Base-by-base conservation (phyloP, 257 asterid genomes). In the Gentiana straminea region DNA sequence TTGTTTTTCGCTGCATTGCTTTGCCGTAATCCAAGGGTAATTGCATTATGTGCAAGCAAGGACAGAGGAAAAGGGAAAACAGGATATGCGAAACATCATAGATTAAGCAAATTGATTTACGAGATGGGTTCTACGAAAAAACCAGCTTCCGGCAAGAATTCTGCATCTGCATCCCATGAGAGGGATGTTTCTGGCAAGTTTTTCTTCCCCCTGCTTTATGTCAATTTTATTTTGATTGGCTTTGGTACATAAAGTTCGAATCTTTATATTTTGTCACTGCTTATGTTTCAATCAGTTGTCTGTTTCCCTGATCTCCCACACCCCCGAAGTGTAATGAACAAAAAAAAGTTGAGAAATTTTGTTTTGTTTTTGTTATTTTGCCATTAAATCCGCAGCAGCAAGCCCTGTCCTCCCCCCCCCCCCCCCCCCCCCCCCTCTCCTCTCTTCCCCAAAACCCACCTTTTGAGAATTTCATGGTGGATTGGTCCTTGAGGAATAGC, bases 161-260 rank as follows among this genome's bases (percentile, higher is more conserved):
- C 49, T 6, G 53, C 32, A n/a, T 12, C 66, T 35, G 61, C 57
- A 39, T 24, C 74, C 32, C 62, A 65, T 34, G 70, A 60, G 49
- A 64, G 62, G 5, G 63, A 73, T 34, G 46, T 60, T 52, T 57
- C 74, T 33, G 78, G 78, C 67, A 68, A 68, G 78, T 67, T 55
- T 41, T 62, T 52, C 12, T 3, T 45, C 12, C 59, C 55, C 49
- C 13, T 59, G 38, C 32, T 49, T 49, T 6, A 13, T 51, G 24
- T 24, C 24, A 24, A 24, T 24, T 24, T 24, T 24, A 24, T 24
- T 24, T 24, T 24, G 24, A 24, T 24, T 24, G 24, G 24, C 24
- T 39, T 38, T 1, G 34, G 3, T 36, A 41, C 52, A 4, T 8
- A 1, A 11, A 47, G 6, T 45, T 52, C 52, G 45, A 7, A 11